These are phyloP conservation scores for Penicillium sp. DNA, from an alignment of 2,329 filamentous ascomycete species.

Conservation along the genomic window DNA sequence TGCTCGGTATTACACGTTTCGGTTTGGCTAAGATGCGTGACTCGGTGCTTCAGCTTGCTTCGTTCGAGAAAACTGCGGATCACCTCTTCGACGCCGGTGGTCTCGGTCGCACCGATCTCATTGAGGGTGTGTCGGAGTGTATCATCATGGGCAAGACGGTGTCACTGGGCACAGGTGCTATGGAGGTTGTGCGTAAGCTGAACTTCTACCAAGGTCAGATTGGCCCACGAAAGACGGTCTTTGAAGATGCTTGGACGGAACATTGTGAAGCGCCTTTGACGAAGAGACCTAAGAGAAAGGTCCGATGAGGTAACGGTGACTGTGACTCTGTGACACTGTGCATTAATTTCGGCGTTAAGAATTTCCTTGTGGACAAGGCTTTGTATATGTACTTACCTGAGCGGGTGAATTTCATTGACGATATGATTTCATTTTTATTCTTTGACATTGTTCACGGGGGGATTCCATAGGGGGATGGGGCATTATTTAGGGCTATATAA, in stretches of 20 bases:
- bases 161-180: constrained; percentile 83
- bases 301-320: constrained; percentile 3
- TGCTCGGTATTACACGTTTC: constrained; percentile 94
- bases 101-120: constrained; percentile 84
- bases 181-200: constrained; percentile 79
- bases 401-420: constrained; percentile 5
- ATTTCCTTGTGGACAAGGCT: constrained; percentile 13
- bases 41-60: constrained; percentile 86
- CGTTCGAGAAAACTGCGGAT: constrained; percentile 97
- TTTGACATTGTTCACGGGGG: background rate
- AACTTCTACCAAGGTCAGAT: constrained; percentile 63
- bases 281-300: constrained; percentile 14
- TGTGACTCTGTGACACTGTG: constrained; percentile 11
- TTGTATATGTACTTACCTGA: constrained; percentile 22
- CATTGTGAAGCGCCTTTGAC: constrained; percentile 20
- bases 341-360: constrained; percentile 22
- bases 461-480: no score
- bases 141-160: constrained; percentile 99
- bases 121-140: constrained; percentile 91
- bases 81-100: constrained; percentile 94
- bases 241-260: constrained; percentile 60
- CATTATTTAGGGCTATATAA: background rate
- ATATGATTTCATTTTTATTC: background rate
- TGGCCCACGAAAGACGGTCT: constrained; percentile 56
- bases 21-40: constrained; percentile 96